Base-by-base conservation (phyloP, 75 land plant genomes). In the Gnetum montanum region DNA sequence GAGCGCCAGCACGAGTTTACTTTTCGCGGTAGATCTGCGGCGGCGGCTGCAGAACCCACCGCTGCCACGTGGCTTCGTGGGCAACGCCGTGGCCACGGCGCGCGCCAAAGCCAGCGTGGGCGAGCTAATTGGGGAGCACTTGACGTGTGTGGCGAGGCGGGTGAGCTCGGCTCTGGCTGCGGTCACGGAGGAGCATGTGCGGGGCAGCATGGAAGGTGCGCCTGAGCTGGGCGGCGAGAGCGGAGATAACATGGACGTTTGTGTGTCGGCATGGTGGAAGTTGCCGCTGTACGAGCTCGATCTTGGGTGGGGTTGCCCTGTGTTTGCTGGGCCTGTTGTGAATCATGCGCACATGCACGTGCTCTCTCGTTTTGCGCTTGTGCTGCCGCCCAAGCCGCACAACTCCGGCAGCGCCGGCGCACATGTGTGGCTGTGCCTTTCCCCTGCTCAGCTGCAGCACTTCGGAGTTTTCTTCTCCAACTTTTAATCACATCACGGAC, bases 211-310 rank as follows among this genome's bases (percentile, higher is more conserved):
- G 22, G 84, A 84, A 31, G 33, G 63, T 50, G 73, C 80, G 81
- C 59, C 77, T 2, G 22, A 81, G 59, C 65, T 50, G 30, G 84
- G 84, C 23, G 29, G 80, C 6, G 84, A 84, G 0, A 54, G 63
- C 2, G 70, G 62, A 29, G 51, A 63, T 46, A 43, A 69, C 65
- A 75, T 72, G 3, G 67, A 58, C 20, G 71, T 76, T 31, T 70
- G 31, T 67, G 57, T 85, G 1, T 62, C 78, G 6, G 74, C 88
- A n/a, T 83, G 88, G 88, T 74, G 76, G 75, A 83, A 73, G 50
- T 64, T 87, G 49, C 77, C 83, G 2, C 76, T 87, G 44, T 49
- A 65, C 46, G 59, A 74, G 34, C 30, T 87, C 27, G 79, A 83
- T 45, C 80, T 75, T 62, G 83, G 87, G 8, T 82, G 56, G 59